Evolutionary conservation across 768 basidiomycete species (phyloP).

Genomic region (Rhizopogon roseolus): DNA sequence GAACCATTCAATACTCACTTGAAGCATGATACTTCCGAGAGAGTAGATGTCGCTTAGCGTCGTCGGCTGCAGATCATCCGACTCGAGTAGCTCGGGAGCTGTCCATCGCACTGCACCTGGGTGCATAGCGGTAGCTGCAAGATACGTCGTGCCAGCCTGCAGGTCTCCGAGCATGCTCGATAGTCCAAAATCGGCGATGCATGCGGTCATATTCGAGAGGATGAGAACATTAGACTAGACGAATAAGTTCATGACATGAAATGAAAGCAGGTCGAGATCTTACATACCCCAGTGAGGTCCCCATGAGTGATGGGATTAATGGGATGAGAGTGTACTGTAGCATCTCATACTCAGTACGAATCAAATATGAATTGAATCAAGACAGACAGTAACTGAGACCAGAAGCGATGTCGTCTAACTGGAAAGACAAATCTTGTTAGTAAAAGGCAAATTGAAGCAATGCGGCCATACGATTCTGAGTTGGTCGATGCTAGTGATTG

Average conservation of each 20-base stretch:
- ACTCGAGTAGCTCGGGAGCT: conserved; percentile 29
- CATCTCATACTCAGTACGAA: not conserved
- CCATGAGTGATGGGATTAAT: conserved; percentile 11
- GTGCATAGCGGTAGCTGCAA: conserved; percentile 19
- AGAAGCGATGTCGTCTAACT: conserved; percentile 3
- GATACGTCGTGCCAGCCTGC: conserved; percentile 24
- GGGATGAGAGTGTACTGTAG: conserved; percentile 5
- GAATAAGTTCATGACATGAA: not conserved
- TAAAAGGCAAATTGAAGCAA: not conserved
- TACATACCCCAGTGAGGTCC: conserved; percentile 21
- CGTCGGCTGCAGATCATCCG: conserved; percentile 8
- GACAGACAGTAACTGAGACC: conserved; percentile 7
- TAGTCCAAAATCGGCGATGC: conserved; percentile 39
- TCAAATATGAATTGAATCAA: not conserved
- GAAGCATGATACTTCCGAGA: conserved; percentile 19
- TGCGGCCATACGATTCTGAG: not conserved
- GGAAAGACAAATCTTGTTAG: not conserved
- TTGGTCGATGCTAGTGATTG: not conserved
- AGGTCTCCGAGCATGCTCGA: conserved; percentile 32
- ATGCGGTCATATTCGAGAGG: conserved; percentile 31
- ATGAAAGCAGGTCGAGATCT: not conserved
- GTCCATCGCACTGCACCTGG: conserved; percentile 41
- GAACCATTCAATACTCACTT: conserved; percentile 6
- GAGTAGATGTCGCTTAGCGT: conserved; percentile 12
- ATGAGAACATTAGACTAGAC: conserved; percentile 24